Conservation (phyloP, 441 rosid species). For the Gossypium laxum region DNA sequence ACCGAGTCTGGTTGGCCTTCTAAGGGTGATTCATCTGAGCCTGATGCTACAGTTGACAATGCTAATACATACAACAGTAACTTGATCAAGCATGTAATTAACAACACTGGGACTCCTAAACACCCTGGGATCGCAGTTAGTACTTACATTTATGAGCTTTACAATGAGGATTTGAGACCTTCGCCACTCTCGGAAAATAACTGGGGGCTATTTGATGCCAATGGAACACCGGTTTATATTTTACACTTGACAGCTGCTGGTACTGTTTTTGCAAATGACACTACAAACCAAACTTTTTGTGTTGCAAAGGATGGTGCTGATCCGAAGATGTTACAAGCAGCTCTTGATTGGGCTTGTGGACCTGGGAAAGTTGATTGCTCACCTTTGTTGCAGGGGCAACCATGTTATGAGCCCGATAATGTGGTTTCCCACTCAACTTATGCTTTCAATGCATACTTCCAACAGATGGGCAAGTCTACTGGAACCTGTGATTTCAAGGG, state of each 20-base stretch:
- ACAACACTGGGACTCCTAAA: slow-evolving; percentile 84
- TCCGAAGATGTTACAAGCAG: slow-evolving; percentile 81
- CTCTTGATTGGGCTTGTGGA: slow-evolving; percentile 95
- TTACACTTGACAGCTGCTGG: slow-evolving; percentile 75
- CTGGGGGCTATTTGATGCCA: slow-evolving; percentile 80
- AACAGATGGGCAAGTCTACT: slow-evolving; percentile 49
- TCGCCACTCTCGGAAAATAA: slow-evolving; percentile 64
- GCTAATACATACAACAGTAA: slow-evolving; percentile 87
- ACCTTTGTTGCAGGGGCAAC: slow-evolving; percentile 56
- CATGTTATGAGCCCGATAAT: slow-evolving; percentile 67
- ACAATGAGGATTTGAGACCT: slow-evolving; percentile 68
- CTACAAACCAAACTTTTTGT: slow-evolving; percentile 87
- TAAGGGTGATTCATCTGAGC: slow-evolving; percentile 60
- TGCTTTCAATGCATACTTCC: slow-evolving; percentile 84
- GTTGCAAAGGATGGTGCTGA: slow-evolving; percentile 62
- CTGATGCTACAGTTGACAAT: slow-evolving; percentile 60
- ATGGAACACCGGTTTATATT: slow-evolving; percentile 53
- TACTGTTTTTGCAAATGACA: slow-evolving; percentile 67
- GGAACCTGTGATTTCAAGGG: slow-evolving; percentile 93
- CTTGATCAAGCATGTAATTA: slow-evolving; percentile 69
- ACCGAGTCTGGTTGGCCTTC: slow-evolving; percentile 94
- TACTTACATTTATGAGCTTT: slow-evolving; percentile 83
- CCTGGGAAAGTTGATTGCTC: slow-evolving; percentile 85
- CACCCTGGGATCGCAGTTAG: slow-evolving; percentile 60
- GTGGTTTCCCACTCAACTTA: slow-evolving; percentile 62